Percentiles rank a stretch among this genome's conserved stretches.
Conservation (phyloP, 441 rosid species). For the Arabidopsis hybrid region DNA sequence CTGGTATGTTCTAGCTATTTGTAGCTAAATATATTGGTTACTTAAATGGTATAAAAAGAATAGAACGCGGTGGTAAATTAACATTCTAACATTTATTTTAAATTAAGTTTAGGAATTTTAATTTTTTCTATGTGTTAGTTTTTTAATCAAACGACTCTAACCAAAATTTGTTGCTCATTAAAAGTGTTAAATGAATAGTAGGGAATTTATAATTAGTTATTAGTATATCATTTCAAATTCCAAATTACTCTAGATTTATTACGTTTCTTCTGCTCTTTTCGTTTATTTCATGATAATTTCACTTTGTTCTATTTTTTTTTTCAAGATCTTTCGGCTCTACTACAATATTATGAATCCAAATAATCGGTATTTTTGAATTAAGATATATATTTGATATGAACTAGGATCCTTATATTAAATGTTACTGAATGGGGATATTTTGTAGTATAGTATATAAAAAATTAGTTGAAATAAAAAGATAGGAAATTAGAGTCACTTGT, state of each 20-base stretch:
- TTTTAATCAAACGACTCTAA: not conserved
- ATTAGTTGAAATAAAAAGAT: not conserved
- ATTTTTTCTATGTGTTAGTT: not conserved
- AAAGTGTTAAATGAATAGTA: not conserved
- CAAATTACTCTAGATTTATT: not conserved
- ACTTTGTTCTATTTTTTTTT: not conserved
- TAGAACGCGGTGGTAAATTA: not conserved
- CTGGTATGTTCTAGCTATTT: not conserved
- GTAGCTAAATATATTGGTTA: not conserved
- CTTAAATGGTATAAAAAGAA: too few relatives aligned
- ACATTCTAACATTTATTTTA: not conserved
- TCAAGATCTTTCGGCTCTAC: not conserved
- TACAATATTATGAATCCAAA: not conserved
- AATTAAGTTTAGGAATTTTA: not conserved
- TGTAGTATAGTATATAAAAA: not conserved
- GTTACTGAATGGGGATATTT: not conserved
- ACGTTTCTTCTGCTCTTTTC: not conserved
- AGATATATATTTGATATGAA: not conserved
- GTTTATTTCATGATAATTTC: not conserved
- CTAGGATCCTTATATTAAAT: not conserved
- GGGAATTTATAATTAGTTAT: not conserved
- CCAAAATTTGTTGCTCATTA: not conserved
- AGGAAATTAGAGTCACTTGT: conserved; percentile 24
- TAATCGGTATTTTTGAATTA: not conserved
- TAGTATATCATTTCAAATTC: not conserved